These are phyloP conservation scores for Amanita inopinata DNA, from an alignment of 768 basidiomycete genomes.

Conservation along the genomic window DNA sequence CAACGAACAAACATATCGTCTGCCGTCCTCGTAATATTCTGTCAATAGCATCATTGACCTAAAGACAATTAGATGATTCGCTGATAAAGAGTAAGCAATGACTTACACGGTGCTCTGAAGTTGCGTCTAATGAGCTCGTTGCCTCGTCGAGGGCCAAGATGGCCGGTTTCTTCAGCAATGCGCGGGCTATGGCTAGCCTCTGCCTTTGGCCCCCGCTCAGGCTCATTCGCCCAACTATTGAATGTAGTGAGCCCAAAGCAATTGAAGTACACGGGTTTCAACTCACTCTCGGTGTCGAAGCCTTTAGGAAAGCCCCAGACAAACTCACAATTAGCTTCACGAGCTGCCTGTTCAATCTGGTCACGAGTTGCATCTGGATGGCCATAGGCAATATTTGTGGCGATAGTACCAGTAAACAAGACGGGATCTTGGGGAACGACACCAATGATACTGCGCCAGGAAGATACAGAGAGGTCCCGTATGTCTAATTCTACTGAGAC, in stretches of 20 bases:
- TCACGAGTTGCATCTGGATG: slow-evolving; percentile 63
- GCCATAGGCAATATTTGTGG: slow-evolving; percentile 91
- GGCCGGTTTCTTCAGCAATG: slow-evolving; percentile 79
- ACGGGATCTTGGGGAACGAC: slow-evolving; percentile 96
- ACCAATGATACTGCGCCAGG: slow-evolving; percentile 84
- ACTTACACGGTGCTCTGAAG: slow-evolving; percentile 71
- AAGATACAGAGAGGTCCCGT: slow-evolving; percentile 71
- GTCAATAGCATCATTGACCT: slow-evolving; percentile 88
- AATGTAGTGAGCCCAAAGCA: slow-evolving; percentile 1
- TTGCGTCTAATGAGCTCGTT: slow-evolving; percentile 80
- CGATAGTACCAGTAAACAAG: slow-evolving; percentile 87
- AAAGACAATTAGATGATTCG: not conserved
- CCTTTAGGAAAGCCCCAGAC: slow-evolving; percentile 91
- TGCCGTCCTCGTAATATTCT: slow-evolving; percentile 70
- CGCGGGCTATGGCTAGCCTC: slow-evolving; percentile 76
- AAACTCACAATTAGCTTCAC: slow-evolving; percentile 92
- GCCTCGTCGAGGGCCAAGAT: slow-evolving; percentile 89
- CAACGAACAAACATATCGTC: slow-evolving; percentile 85
- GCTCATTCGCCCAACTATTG: slow-evolving; percentile 55
- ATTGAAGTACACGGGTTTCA: not conserved
- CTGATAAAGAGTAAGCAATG: not conserved
- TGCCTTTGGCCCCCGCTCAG: slow-evolving; percentile 76
- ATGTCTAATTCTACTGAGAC: slow-evolving; percentile 48
- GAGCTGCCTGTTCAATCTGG: slow-evolving; percentile 81
- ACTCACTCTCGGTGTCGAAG: slow-evolving; percentile 85